These are phyloP conservation scores for Aspergillus nanangensis DNA, from an alignment of 495 filamentous ascomycete species.

Conservation along the genomic window DNA sequence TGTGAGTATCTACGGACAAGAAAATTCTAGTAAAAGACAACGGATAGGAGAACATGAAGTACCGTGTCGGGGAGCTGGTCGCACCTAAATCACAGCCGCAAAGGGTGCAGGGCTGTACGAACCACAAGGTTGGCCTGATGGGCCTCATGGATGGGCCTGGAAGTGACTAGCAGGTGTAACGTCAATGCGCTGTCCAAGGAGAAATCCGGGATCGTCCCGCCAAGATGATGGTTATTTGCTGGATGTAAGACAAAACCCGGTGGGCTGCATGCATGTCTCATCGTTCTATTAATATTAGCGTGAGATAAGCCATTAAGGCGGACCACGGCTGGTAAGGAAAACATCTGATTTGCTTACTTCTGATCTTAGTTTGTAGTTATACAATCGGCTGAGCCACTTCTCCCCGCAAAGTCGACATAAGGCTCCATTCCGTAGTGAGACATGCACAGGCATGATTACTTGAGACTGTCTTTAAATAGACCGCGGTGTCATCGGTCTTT, in stretches of 20 bases:
- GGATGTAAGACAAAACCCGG: slow-evolving; percentile 5
- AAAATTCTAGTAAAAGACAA: background rate
- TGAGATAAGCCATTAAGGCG: background rate
- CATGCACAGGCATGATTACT: too few species aligned
- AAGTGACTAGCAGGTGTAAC: background rate
- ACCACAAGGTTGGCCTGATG: too few species aligned
- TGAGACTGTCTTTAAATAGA: too few species aligned
- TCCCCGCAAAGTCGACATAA: too few species aligned
- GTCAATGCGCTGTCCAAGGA: background rate
- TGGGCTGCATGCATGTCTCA: slow-evolving; percentile 10
- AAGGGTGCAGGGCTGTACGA: too few species aligned
- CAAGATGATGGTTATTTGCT: background rate
- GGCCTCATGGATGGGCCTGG: background rate
- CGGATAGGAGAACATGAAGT: background rate
- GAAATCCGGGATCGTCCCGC: background rate
- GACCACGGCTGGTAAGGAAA: too few species aligned
- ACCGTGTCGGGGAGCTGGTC: background rate
- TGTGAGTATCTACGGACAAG: too few species aligned
- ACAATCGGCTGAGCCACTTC: background rate
- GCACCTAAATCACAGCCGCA: too few species aligned
- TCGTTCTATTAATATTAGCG: background rate
- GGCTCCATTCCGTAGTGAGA: too few species aligned
- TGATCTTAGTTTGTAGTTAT: background rate
- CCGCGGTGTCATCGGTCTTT: too few species aligned
- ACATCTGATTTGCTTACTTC: background rate